phyloP scores from a whole-genome alignment of 257 asterid species.

The Solanum rostratum region DNA sequence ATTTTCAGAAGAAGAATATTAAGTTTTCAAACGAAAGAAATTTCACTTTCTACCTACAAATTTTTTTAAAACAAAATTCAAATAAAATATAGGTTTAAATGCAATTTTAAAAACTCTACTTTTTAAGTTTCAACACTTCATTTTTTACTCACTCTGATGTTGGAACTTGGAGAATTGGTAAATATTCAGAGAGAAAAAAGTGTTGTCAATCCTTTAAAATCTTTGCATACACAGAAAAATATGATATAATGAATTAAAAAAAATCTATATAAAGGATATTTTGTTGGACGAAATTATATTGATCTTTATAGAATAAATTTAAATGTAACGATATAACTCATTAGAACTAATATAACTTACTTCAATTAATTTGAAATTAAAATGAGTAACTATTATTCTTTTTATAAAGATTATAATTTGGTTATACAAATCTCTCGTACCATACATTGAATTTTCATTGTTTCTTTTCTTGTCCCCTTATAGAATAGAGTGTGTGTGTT shows the following conservation, averaged over 20 bases:
- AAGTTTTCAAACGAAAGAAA: too few species aligned
- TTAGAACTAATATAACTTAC: neutral
- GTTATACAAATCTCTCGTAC: neutral
- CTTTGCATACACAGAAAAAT: too few species aligned
- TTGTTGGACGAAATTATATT: neutral
- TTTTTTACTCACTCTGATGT: too few species aligned
- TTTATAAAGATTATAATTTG: neutral
- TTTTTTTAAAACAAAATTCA: too few species aligned
- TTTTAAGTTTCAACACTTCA: too few species aligned
- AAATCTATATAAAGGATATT: neutral
- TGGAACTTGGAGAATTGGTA: too few species aligned
- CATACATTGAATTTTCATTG: neutral
- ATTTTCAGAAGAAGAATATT: neutral
- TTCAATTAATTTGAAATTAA: neutral
- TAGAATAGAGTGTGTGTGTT: neutral
- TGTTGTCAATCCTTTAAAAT: too few species aligned
- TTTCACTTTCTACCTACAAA: neutral
- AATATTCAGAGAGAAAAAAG: too few species aligned
- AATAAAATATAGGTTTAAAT: too few species aligned
- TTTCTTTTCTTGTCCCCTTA: neutral
- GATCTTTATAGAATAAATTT: neutral
- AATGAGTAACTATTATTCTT: neutral
- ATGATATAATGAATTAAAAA: too few species aligned
- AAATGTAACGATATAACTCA: neutral
- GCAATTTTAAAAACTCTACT: too few species aligned